A percentile compares a stretch with the other conserved stretches of the same genome.
Evolutionary conservation across 2,329 filamentous ascomycete genomes (phyloP).

Genomic region (Pleomassaria siparia): DNA sequence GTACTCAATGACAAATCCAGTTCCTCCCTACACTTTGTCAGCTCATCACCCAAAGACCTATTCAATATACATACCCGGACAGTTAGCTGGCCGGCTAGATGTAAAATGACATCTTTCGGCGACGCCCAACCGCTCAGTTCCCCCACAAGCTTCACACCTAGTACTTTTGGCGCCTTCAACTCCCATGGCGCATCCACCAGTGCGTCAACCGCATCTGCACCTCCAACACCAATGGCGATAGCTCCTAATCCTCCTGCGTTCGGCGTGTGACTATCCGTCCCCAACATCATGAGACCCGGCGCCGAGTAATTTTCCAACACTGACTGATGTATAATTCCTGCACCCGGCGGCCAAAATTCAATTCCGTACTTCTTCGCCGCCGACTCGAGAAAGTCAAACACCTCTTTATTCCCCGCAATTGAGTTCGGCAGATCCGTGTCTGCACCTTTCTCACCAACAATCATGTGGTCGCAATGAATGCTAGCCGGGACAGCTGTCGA

Average conservation of each 20-base stretch:
- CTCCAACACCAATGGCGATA: conserved; percentile 94
- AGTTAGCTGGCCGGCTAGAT: conserved; percentile 84
- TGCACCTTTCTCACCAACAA: conserved; percentile 90
- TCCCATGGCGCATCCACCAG: conserved; percentile 97
- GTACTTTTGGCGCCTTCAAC: conserved; percentile 86
- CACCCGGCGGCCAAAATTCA: conserved; percentile 45
- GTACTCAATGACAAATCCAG: conserved; percentile 93
- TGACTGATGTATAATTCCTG: conserved; percentile 75
- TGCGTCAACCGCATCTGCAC: conserved; percentile 95
- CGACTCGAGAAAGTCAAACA: conserved; percentile 95
- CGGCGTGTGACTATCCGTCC: conserved; percentile 95
- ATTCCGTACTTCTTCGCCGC: conserved; percentile 60
- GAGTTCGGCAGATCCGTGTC: conserved; percentile 81
- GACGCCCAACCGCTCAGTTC: conserved; percentile 86
- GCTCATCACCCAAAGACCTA: conserved; percentile 6
- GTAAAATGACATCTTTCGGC: conserved; percentile 93
- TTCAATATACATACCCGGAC: conserved; percentile 64
- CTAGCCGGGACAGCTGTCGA: conserved; percentile 91
- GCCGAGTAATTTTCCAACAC: conserved; percentile 97
- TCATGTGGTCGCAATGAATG: conserved; percentile 99
- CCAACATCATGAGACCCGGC: conserved; percentile 98
- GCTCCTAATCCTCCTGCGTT: conserved; percentile 94
- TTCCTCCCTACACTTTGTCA: conserved; percentile 64
- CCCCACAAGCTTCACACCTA: conserved; percentile 83
- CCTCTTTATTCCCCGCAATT: conserved; percentile 90